phyloP scores from a whole-genome alignment of 352 stramenopile species.

The Phytophthora vignae region DNA sequence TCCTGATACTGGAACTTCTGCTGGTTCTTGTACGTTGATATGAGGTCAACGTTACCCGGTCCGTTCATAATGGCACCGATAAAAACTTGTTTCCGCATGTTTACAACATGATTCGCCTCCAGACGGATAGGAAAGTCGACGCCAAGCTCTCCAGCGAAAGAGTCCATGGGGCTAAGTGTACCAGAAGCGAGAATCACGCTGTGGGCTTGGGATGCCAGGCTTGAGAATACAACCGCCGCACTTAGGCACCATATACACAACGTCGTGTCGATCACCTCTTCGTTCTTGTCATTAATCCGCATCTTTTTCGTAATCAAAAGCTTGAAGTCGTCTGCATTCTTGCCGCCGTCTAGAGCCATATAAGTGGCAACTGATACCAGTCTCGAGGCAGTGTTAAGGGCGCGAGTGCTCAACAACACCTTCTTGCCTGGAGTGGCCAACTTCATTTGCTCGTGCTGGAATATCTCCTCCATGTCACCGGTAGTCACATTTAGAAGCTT shows the following conservation, averaged over 20 bases:
- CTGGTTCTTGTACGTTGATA: conserved; percentile 81
- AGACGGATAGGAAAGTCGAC: conserved; percentile 83
- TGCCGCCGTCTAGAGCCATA: conserved; percentile 70
- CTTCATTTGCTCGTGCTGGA: conserved; percentile 23
- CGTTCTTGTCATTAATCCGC: conserved; percentile 19
- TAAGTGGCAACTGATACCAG: conserved; percentile 78
- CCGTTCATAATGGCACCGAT: conserved; percentile 72
- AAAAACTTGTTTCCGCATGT: conserved; percentile 85
- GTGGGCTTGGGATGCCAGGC: conserved; percentile 60
- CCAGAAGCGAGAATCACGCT: conserved; percentile 84
- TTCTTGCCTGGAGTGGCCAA: conserved; percentile 25
- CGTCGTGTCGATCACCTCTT: conserved; percentile 62
- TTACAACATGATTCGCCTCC: conserved; percentile 86
- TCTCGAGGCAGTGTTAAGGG: conserved; percentile 61
- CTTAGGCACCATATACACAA: conserved; percentile 88
- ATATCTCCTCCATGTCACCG: conserved; percentile 29
- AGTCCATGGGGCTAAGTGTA: conserved; percentile 88
- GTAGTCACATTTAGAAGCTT: conserved; percentile 9
- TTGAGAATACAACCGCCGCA: conserved; percentile 76
- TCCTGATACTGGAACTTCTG: conserved; percentile 85
- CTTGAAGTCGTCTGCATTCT: conserved; percentile 86
- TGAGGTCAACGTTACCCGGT: conserved; percentile 65
- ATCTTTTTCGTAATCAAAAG: conserved; percentile 52
- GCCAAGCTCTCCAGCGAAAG: conserved; percentile 81
- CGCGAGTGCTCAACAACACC: conserved; percentile 50